Evolutionary conservation across 768 basidiomycete genomes (phyloP), one percentile per base, ranked within the genome.

Genomic region (Lepiota brunneoincarnata): DNA sequence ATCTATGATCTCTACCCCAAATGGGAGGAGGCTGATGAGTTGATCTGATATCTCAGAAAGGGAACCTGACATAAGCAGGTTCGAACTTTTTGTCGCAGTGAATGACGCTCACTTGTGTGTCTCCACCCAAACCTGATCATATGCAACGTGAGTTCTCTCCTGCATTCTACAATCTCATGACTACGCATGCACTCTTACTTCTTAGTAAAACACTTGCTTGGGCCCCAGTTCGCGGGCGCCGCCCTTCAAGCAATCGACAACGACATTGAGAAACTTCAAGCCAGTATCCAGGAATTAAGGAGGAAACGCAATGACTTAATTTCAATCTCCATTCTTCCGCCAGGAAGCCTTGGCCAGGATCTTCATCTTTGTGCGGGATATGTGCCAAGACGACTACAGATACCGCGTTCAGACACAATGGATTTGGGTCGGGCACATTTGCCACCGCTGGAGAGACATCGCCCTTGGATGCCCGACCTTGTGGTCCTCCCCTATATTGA

Each of bases 401-500:
- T 24, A 20, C 47, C 10, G 47, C 56, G 21, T 39, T 15, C 54
- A 68, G n/a, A 54, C 41, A 2, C 42, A 59, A n/a, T 75, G 75
- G 73, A 70, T 76, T 38, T 65, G 60, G 37, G 61, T 74, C 15
- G 69, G 66, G 41, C 72, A 74, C 51, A 66, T 74, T 17, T 74
- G 67, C 48, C 67, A 65, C 2, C 69, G 74, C 47, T 80, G 77
- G 76, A 72, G 79, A 20, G 57, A 69, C 0, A 69, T 78, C 4
- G 75, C 77, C 4, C 53, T 80, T 14, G 67, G 59, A 41, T 72
- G 67, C 50, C 70, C 77, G 1, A 59, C 49, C 10, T 67, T 80
- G 36, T 81, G 79, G 78, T 68, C 69, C 15, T 62, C 60, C 40
- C 63, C 71, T 20, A 60, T 68, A 2, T 70, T 75, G 35, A 59